phyloP scores from a whole-genome alignment of 345 rosid genomes.

The Arabis hirsuta region DNA sequence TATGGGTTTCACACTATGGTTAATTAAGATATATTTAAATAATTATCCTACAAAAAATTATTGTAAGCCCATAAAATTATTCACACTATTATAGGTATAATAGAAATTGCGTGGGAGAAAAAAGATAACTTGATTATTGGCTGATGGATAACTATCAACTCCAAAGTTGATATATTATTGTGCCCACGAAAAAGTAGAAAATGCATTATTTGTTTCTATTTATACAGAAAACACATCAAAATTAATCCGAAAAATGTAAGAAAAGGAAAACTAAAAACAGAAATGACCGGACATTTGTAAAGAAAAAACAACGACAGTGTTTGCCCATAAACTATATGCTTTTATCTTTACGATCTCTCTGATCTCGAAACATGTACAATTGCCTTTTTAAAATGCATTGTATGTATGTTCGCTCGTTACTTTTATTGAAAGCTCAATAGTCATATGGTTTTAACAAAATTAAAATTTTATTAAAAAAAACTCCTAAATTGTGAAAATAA shows the following conservation, averaged over 20 bases:
- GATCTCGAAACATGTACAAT: slow-evolving; percentile 37
- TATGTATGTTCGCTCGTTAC: slow-evolving; percentile 30
- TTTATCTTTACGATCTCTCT: slow-evolving; percentile 26
- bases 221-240: slow-evolving; percentile 18
- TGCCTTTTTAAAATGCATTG: slow-evolving; percentile 32
- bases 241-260: slow-evolving; percentile 10
- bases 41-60: not conserved
- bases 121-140: not conserved
- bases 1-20: not conserved
- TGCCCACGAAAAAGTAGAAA: slow-evolving; percentile 6
- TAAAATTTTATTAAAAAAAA: not conserved
- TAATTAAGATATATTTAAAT: not conserved
- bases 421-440: slow-evolving; percentile 21
- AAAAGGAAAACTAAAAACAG: slow-evolving; percentile 9
- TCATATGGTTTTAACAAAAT: not conserved
- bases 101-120: not conserved
- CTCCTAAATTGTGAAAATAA: slow-evolving; percentile 28
- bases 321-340: slow-evolving; percentile 39
- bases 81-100: not conserved
- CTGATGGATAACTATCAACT: slow-evolving; percentile 28
- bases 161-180: slow-evolving; percentile 20
- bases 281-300: slow-evolving; percentile 40
- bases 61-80: too few species aligned
- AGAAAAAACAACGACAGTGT: slow-evolving; percentile 42
- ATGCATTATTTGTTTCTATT: slow-evolving; percentile 15